Conservation (phyloP, 768 basidiomycete species). For the Lactarius tabidus region DNA sequence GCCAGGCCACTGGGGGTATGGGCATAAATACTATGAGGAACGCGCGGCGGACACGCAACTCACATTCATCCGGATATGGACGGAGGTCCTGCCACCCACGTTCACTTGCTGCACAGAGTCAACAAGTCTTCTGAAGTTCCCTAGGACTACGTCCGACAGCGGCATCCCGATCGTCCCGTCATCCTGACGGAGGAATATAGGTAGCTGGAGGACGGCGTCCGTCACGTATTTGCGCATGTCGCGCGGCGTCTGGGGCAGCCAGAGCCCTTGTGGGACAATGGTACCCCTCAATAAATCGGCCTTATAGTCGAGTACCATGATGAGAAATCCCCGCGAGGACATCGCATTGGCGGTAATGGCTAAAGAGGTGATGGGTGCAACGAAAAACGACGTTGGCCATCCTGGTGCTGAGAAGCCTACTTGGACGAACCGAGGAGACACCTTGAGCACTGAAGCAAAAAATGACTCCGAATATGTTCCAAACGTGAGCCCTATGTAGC, state of each 20-base stretch:
- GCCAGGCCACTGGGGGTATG: constrained; percentile 21
- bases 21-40: not conserved
- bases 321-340: constrained; percentile 18
- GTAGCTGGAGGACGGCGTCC: constrained; percentile 21
- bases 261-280: constrained; percentile 20
- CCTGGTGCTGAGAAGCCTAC: constrained; percentile 20
- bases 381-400: constrained; percentile 20
- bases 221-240: constrained; percentile 24
- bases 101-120: constrained; percentile 17
- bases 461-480: constrained; percentile 14
- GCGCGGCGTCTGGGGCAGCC: constrained; percentile 22
- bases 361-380: constrained; percentile 5
- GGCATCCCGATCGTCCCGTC: constrained; percentile 24
- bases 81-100: constrained; percentile 24
- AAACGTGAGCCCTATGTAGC: constrained; percentile 18
- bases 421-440: constrained; percentile 14
- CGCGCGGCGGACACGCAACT: not conserved
- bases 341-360: constrained; percentile 16
- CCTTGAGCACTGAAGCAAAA: constrained; percentile 11
- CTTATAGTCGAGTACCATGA: constrained; percentile 23
- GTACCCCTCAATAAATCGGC: constrained; percentile 14
- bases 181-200: constrained; percentile 24
- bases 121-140: constrained; percentile 20
- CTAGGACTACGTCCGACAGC: constrained; percentile 19
- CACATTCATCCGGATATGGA: constrained; percentile 24